phyloP scores from a whole-genome alignment of 2,329 filamentous ascomycete species.

The Rutstroemia sydowiana region DNA sequence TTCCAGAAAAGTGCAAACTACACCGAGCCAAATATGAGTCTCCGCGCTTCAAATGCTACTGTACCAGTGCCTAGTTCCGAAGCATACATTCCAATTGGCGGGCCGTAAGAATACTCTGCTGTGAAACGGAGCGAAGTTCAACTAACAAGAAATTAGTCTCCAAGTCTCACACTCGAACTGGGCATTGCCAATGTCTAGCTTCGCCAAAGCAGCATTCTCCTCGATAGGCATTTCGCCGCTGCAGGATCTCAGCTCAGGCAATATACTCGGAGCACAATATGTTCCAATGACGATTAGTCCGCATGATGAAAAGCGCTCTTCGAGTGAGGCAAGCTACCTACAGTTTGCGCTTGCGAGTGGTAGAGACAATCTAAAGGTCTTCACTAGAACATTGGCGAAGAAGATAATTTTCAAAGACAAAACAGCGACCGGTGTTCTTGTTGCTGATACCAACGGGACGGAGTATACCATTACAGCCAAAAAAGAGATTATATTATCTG shows the following conservation, averaged over 20 bases:
- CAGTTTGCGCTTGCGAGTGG: neutral
- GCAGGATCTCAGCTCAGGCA: neutral
- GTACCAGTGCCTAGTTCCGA: neutral
- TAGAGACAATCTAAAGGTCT: neutral
- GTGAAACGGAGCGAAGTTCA: neutral
- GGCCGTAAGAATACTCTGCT: neutral
- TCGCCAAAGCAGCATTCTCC: conserved; percentile 1
- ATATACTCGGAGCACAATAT: neutral
- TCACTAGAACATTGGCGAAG: neutral
- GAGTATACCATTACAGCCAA: neutral
- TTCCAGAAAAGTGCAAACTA: neutral
- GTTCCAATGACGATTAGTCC: neutral
- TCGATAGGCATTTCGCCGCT: neutral
- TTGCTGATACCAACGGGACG: neutral
- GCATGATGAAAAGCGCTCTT: neutral
- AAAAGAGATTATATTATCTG: conserved; percentile 1
- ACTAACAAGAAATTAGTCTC: neutral
- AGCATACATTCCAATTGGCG: neutral
- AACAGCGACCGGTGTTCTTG: neutral
- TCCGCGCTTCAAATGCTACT: neutral
- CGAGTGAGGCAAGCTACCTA: conserved; percentile 4
- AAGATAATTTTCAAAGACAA: conserved; percentile 2
- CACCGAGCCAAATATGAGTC: neutral
- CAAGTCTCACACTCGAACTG: conserved; percentile 4
- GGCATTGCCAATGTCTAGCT: conserved; percentile 1